Evolutionary conservation across 305 asterid species (phyloP).

Genomic region (Plantago coronopus): DNA sequence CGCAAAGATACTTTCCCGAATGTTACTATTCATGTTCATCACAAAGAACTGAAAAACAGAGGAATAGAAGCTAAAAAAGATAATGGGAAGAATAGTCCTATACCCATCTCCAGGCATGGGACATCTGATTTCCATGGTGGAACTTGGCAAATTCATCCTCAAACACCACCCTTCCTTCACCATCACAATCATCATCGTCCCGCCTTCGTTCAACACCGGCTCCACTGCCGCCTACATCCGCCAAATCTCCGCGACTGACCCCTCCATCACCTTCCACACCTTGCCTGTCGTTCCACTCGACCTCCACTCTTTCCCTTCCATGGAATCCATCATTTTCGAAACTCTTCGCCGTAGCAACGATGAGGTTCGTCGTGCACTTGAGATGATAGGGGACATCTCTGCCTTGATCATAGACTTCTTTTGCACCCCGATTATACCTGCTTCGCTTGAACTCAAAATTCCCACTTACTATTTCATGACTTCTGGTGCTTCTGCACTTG

Average conservation of each 20-base stretch:
- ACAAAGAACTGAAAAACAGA: too few species aligned
- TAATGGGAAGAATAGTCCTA: conserved; percentile 32
- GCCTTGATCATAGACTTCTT: conserved; percentile 60
- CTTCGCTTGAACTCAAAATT: conserved; percentile 30
- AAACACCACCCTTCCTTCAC: conserved; percentile 37
- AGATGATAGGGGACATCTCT: conserved; percentile 28
- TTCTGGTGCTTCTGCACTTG: conserved; percentile 37
- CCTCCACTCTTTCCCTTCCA: conserved; percentile 29
- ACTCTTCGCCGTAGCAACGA: conserved; percentile 34
- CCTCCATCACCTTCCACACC: conserved; percentile 48
- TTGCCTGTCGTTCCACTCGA: conserved; percentile 29
- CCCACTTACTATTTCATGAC: conserved; percentile 48
- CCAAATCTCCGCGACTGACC: conserved; percentile 34
- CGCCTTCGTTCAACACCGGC: conserved; percentile 45
- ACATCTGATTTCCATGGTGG: conserved; percentile 74
- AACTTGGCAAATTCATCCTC: conserved; percentile 57
- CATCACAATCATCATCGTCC: conserved; percentile 32
- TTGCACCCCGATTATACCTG: conserved; percentile 30
- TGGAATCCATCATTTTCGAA: conserved; percentile 35
- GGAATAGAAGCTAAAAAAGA: too few species aligned
- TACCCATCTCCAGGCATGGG: conserved; percentile 71
- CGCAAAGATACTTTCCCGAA: too few species aligned
- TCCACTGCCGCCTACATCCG: conserved; percentile 47
- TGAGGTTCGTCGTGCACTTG: conserved; percentile 39
- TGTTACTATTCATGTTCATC: too few species aligned